phyloP scores from a whole-genome alignment of 805 yeast species.

The Yarrowia osloensis region DNA sequence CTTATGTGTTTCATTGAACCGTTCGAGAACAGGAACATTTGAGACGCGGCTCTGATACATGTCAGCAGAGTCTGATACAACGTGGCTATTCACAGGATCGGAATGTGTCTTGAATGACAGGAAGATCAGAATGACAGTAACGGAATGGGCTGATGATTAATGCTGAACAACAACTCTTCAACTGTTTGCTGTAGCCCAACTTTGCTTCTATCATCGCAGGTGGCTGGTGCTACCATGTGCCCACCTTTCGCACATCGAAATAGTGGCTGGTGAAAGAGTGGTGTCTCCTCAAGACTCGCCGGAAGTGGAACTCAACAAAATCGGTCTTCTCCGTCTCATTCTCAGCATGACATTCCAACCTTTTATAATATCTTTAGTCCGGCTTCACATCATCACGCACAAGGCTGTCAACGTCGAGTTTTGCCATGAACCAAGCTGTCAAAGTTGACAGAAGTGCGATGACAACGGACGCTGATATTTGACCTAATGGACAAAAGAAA shows the following conservation, averaged over 20 bases:
- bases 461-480: neutral
- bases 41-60: too few species aligned
- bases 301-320: neutral
- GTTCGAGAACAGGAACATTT: too few species aligned
- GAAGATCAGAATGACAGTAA: neutral
- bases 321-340: neutral
- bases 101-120: neutral
- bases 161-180: too few species aligned
- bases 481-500: neutral
- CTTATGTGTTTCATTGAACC: too few species aligned
- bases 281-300: too few species aligned
- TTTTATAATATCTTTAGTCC: neutral
- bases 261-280: neutral
- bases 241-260: too few species aligned
- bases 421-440: neutral
- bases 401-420: neutral
- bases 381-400: neutral
- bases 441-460: neutral
- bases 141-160: too few species aligned
- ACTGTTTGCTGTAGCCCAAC: too few species aligned
- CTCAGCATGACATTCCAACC: neutral
- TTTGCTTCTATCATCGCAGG: too few species aligned
- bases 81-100: too few species aligned
- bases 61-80: too few species aligned
- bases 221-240: too few species aligned